Base-by-base conservation (phyloP, 257 asterid genomes). In the Cruciata laevipes region DNA sequence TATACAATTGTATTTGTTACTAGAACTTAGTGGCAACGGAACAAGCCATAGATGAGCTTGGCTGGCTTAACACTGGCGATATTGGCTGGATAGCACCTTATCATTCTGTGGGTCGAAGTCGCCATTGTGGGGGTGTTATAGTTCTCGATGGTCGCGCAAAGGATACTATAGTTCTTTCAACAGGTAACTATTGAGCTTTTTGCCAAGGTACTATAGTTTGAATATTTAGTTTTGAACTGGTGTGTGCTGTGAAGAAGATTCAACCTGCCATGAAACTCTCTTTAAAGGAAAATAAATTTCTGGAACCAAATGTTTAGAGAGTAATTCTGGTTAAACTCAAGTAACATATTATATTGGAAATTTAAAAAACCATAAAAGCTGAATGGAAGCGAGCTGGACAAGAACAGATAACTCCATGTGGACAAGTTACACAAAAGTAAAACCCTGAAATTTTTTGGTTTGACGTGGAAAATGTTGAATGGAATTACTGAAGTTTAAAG, bases 91-190 rank as follows among this genome's bases (percentile, higher is more conserved):
- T 93, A 75, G 86, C 76, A 42, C 90, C 99, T 59, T 74, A 74
- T 73, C 96, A 86, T 78, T 86, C 96, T 57, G 62, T 79, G 51
- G 99, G 99, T 56, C 82, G 97, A 66, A 81, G 89, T 70, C 95
- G 95, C 55, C 84, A 73, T 69, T 84, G 91, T 71, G 90, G 90
- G 52, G 97, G 95, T 21, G 82, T 85, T 35, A 72, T 93, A 78
- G 92, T 90, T 73, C 96, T 93, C 37, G 96, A 90, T 83, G 98
- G 98, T 31, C 97, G 98, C 35, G 91, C 96, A 23, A 93, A 93
- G 77, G 97, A 93, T 77, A 93, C 97, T 31, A 93, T 90, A 63
- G 97, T 93, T 67, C 97, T 93, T 61, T 82, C 79, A n/a, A 85
- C 96, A n/a, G 98, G 98, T 91, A 69, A 65, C 14, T 11, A 25